phyloP scores from a whole-genome alignment of 495 filamentous ascomycete genomes.

The Hypoxylon lienhwacheense region DNA sequence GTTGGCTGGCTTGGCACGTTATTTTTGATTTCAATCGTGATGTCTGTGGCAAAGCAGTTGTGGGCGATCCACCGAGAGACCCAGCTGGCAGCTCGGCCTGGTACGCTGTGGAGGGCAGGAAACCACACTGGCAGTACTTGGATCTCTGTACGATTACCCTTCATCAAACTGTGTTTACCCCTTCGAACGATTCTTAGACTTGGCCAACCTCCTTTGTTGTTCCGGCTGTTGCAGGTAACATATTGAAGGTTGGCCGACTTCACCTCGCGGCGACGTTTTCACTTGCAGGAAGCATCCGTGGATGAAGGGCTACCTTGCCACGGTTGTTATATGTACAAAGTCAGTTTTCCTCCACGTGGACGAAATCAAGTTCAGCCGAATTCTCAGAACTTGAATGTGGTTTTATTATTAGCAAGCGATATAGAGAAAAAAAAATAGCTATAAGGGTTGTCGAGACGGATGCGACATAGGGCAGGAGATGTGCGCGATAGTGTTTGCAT shows the following conservation, averaged over 20 bases:
- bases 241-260: constrained; percentile 20
- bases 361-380: constrained; percentile 13
- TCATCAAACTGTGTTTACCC: constrained; percentile 20
- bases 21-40: constrained; percentile 32
- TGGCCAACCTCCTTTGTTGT: constrained; percentile 7
- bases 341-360: constrained; percentile 21
- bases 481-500: constrained; percentile 9
- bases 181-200: constrained; percentile 32
- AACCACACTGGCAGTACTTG: constrained; percentile 33
- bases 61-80: constrained; percentile 12
- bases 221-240: constrained; percentile 8
- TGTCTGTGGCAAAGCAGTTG: constrained; percentile 22
- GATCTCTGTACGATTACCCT: constrained; percentile 30
- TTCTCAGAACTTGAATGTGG: constrained; percentile 16
- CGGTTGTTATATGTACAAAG: constrained; percentile 32
- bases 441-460: constrained; percentile 9
- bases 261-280: constrained; percentile 28
- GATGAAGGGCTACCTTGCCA: constrained; percentile 13
- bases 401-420: constrained; percentile 19
- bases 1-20: constrained; percentile 28
- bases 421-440: constrained; percentile 26
- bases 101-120: constrained; percentile 34
- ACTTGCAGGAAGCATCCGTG: constrained; percentile 25
- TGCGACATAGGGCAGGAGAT: constrained; percentile 10
- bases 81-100: constrained; percentile 23